Conservation (phyloP, 176 grass and related monocot genomes). For the Alopecurus myosuroides region DNA sequence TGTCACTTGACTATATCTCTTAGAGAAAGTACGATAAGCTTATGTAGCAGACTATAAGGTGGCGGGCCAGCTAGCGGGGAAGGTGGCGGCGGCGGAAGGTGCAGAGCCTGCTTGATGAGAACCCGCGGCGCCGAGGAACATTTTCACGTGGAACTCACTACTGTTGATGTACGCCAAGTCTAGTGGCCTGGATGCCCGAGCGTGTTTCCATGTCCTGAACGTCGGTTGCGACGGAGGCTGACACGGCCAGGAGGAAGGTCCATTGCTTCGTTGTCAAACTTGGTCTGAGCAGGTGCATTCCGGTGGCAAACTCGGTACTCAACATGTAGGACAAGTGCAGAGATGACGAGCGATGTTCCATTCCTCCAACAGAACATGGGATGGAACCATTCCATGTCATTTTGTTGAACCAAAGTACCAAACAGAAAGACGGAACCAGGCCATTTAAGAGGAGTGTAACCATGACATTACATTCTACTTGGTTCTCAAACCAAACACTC, state of each 20-base stretch:
- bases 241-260: slow-evolving; percentile 33
- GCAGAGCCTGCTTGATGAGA: slow-evolving; percentile 38
- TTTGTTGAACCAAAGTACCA: no score
- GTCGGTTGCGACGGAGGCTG: slow-evolving; percentile 9
- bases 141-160: slow-evolving; percentile 82
- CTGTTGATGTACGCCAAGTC: slow-evolving; percentile 57
- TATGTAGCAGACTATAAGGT: no score
- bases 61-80: no score
- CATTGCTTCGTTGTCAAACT: slow-evolving; percentile 61
- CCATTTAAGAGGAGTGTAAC: no score
- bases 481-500: no score
- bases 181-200: slow-evolving; percentile 45
- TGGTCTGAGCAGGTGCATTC: slow-evolving; percentile 39
- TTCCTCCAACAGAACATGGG: no score
- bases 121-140: slow-evolving; percentile 22
- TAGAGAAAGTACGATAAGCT: no score
- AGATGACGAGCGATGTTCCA: slow-evolving; percentile 36
- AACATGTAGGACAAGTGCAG: slow-evolving; percentile 64
- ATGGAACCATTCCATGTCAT: no score
- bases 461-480: no score
- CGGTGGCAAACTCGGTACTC: slow-evolving; percentile 51
- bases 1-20: no score
- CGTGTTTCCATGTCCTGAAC: slow-evolving; percentile 68
- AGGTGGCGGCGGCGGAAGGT: slow-evolving; percentile 5
- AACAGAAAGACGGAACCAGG: no score